phyloP scores from a whole-genome alignment of 2,329 filamentous ascomycete genomes.

The Cordyceps cateniannulata region DNA sequence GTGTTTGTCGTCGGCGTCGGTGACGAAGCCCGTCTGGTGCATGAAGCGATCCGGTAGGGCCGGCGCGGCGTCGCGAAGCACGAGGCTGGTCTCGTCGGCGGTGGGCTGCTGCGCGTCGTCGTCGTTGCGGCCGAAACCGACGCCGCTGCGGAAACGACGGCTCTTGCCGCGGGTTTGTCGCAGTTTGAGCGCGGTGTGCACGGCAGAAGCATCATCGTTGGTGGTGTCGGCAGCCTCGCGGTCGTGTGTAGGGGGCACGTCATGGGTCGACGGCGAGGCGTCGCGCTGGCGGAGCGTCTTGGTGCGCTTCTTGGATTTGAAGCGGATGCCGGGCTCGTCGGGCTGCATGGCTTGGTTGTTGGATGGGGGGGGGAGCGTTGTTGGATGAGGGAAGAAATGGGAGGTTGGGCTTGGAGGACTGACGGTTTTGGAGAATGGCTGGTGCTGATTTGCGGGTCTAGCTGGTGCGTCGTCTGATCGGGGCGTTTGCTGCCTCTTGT shows the following conservation, averaged over 20 bases:
- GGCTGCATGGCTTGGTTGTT: background rate
- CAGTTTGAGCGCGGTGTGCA: slow-evolving; percentile 45
- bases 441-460: background rate
- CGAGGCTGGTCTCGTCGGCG: slow-evolving; percentile 21
- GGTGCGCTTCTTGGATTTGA: slow-evolving; percentile 49
- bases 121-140: slow-evolving; percentile 38
- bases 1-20: slow-evolving; percentile 63
- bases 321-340: slow-evolving; percentile 31
- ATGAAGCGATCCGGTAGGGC: slow-evolving; percentile 52
- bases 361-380: background rate
- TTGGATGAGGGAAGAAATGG: background rate
- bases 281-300: slow-evolving; percentile 51
- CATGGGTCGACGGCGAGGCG: slow-evolving; percentile 20
- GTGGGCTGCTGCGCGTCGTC: slow-evolving; percentile 22
- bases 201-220: slow-evolving; percentile 19
- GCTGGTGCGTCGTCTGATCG: background rate
- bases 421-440: background rate
- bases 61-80: slow-evolving; percentile 23
- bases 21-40: slow-evolving; percentile 62
- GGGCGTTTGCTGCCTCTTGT: background rate
- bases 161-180: slow-evolving; percentile 46
- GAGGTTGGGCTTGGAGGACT: background rate
- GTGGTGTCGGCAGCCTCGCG: background rate
- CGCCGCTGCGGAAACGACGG: slow-evolving; percentile 36
- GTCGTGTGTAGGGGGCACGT: slow-evolving; percentile 12